These are phyloP conservation scores for Panicum virgatum DNA, from an alignment of 202 grass and related monocot genomes.

Conservation along the genomic window DNA sequence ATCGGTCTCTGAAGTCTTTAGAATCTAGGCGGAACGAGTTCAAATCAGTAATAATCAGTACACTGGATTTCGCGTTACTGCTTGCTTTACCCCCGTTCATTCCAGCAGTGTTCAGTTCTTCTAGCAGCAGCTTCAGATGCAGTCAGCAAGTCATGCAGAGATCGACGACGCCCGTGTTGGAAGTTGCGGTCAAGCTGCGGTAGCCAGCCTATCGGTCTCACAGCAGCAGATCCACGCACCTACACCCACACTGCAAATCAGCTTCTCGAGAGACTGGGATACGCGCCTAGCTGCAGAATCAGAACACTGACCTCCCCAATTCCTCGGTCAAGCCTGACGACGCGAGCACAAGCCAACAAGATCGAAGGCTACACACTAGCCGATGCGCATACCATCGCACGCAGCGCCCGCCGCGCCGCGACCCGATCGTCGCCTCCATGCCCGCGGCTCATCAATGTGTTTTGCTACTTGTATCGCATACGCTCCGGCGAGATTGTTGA, in stretches of 20 bases:
- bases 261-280: neutral
- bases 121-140: too few relatives aligned
- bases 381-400: neutral
- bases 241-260: neutral
- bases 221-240: neutral
- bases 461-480: neutral
- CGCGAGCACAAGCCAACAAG: too few relatives aligned
- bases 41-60: too few relatives aligned
- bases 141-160: too few relatives aligned
- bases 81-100: too few relatives aligned
- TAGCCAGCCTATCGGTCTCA: neutral
- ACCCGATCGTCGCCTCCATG: neutral
- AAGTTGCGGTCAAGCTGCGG: neutral
- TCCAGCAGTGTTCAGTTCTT: too few relatives aligned
- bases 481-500: too few relatives aligned
- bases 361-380: too few relatives aligned
- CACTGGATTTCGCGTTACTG: too few relatives aligned
- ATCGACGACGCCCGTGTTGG: too few relatives aligned
- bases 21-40: too few relatives aligned
- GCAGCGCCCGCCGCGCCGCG: neutral
- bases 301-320: neutral
- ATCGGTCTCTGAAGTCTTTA: too few relatives aligned
- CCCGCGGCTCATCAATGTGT: neutral
- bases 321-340: constrained; percentile 31
- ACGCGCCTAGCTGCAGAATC: neutral